Conservation (phyloP, 2,329 filamentous ascomycete genomes). For the Aspergillus melleus region DNA sequence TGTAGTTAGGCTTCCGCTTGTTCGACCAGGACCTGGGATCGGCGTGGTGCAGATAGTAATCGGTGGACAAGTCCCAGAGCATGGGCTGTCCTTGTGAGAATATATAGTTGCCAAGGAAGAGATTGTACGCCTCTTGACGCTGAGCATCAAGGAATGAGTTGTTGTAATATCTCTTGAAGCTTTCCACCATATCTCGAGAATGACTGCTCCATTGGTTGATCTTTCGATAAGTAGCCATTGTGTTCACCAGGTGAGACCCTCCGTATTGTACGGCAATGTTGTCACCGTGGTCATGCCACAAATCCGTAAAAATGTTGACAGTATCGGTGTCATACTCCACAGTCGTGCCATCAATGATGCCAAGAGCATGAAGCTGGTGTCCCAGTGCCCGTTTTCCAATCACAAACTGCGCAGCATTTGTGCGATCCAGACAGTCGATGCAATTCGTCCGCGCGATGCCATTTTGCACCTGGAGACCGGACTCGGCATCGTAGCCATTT, state of each 20-base stretch:
- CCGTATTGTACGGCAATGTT: conserved; percentile 98
- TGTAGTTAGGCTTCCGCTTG: conserved; percentile 69
- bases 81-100: conserved; percentile 85
- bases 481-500: conserved; percentile 73
- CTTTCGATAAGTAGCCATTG: conserved; percentile 98
- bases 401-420: conserved; percentile 96
- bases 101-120: conserved; percentile 95
- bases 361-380: conserved; percentile 86
- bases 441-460: conserved; percentile 94
- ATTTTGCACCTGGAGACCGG: conserved; percentile 74
- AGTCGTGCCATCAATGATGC: conserved; percentile 74
- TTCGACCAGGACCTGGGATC: conserved; percentile 73
- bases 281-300: conserved; percentile 98
- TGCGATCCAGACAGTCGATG: conserved; percentile 95
- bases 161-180: conserved; percentile 98
- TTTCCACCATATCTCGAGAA: conserved; percentile 97
- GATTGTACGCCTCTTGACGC: conserved; percentile 94
- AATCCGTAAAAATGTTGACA: conserved; percentile 93
- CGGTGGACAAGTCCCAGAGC: conserved; percentile 93
- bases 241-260: conserved; percentile 95
- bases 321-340: conserved; percentile 95
- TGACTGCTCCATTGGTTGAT: conserved; percentile 99
- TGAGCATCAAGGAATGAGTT: conserved; percentile 98
- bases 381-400: conserved; percentile 93
- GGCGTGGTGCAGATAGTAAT: conserved; percentile 93